Base-by-base conservation (phyloP, 345 rosid species). In the Erysimum cheiranthoides region DNA sequence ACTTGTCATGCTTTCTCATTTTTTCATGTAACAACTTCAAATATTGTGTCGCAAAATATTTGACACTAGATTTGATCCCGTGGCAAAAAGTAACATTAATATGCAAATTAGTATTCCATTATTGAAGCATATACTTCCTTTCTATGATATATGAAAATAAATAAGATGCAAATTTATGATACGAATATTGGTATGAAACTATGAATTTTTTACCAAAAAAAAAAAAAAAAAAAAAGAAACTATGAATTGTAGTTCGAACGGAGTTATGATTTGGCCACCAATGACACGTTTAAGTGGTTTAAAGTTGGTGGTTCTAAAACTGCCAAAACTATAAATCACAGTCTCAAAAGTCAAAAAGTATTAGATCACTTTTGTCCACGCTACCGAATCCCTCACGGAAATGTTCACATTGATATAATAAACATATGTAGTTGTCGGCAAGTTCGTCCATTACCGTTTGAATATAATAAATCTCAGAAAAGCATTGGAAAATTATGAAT, bases 261-360 rank as follows among this genome's bases (percentile, higher is more conserved):
- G 36, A 58, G 9, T 27, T 28, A 38, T 75, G 62, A 50, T 61
- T 69, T 69, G 79, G 70, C 72, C 42, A 54, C 71, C 80, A 45
- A 28, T 11, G 47, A 64, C 39, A 72, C 17, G 31, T 36, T n/a
- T 11, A 35, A 25, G 59, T 45, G 34, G 72, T 74, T 56, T 16
- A 47, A 43, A 46, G 61, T 52, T 68, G 74, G 74, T 60, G 54
- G 73, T 51, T 31, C 10, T 17, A 17, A 31, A 70, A 45, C 71
- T 27, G 52, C 28, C 4, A 39, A 38, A 31, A 59, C 58, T 71
- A 47, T 46, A 36, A 4, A 43, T 43, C 31, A 40, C 36, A 31
- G 32, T 53, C 61, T 35, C 8, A 35, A 17, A 59, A 59, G 63
- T 39, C 35, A 31, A 4, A 17, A 46, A 63, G 5, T 31, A 11